phyloP scores from a whole-genome alignment of 805 yeast species.

The Hanseniaspora mollemarum region DNA sequence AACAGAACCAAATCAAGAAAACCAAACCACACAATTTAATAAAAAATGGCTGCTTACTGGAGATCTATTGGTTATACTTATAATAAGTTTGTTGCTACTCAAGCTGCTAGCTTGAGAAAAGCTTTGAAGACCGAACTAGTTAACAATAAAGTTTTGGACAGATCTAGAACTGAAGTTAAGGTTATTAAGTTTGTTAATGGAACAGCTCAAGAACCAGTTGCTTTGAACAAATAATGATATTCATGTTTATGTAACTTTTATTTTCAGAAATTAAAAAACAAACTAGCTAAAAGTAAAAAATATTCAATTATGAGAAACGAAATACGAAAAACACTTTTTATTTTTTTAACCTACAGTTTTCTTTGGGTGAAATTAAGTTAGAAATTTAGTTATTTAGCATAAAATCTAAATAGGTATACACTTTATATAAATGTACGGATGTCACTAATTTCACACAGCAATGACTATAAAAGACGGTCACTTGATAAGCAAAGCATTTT shows the following conservation, averaged over 20 bases:
- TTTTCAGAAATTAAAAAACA: neutral
- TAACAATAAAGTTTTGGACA: constrained; percentile 53
- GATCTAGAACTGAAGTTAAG: constrained; percentile 64
- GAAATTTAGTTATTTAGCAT: no score
- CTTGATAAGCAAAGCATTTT: no score
- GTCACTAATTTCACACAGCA: no score
- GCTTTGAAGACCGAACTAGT: constrained; percentile 80
- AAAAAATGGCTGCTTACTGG: constrained; percentile 46
- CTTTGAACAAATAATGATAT: constrained; percentile 25
- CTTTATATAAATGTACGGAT: no score
- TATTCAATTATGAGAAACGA: neutral
- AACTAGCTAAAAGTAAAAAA: neutral
- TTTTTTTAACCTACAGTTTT: neutral
- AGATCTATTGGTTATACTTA: constrained; percentile 58
- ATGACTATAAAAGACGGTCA: no score
- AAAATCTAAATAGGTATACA: no score
- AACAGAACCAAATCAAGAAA: no score
- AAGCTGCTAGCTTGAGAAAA: constrained; percentile 79
- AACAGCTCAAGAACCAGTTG: constrained; percentile 31
- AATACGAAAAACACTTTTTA: neutral
- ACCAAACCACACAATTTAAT: neutral
- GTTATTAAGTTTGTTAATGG: constrained; percentile 63
- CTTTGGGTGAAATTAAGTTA: neutral
- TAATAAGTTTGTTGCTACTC: constrained; percentile 81
- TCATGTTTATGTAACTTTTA: neutral